Percentiles rank a stretch among this genome's conserved stretches.
phyloP scores from a whole-genome alignment of 495 filamentous ascomycete species.

The Aspergillus nanangensis region DNA sequence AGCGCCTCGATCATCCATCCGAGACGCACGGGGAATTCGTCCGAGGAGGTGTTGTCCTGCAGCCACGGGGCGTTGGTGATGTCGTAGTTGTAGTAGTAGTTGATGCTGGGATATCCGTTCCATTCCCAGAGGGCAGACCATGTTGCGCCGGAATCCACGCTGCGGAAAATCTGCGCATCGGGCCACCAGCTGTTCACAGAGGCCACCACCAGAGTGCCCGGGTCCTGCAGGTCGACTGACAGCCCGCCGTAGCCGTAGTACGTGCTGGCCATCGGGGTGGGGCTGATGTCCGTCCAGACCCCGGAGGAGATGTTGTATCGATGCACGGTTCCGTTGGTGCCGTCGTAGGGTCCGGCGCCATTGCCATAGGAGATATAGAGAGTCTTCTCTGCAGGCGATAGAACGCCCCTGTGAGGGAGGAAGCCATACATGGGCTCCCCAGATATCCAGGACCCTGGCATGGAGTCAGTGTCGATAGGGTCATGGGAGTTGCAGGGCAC shows the following conservation, averaged over 20 bases:
- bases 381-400: conserved; percentile 6
- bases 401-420: conserved; percentile 13
- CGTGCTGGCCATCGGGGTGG: conserved; percentile 7
- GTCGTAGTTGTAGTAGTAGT: conserved; percentile 11
- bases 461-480: not conserved
- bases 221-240: conserved; percentile 8
- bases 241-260: conserved; percentile 15
- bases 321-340: conserved; percentile 13
- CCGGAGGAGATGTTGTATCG: conserved; percentile 11
- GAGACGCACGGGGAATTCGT: conserved; percentile 6
- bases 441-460: conserved; percentile 9
- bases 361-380: conserved; percentile 11
- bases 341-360: conserved; percentile 12
- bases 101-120: conserved; percentile 14
- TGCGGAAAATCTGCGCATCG: conserved; percentile 10
- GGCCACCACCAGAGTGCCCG: conserved; percentile 11
- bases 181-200: conserved; percentile 15
- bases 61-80: conserved; percentile 12
- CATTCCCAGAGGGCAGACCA: conserved; percentile 13
- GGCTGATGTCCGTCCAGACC: conserved; percentile 14
- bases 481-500: no score
- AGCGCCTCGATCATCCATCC: conserved; percentile 15
- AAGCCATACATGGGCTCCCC: conserved; percentile 12
- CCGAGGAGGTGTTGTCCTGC: conserved; percentile 4
- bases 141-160: conserved; percentile 7